Conservation (phyloP, 352 stramenopile species). For the Globisporangium orthogonon region DNA sequence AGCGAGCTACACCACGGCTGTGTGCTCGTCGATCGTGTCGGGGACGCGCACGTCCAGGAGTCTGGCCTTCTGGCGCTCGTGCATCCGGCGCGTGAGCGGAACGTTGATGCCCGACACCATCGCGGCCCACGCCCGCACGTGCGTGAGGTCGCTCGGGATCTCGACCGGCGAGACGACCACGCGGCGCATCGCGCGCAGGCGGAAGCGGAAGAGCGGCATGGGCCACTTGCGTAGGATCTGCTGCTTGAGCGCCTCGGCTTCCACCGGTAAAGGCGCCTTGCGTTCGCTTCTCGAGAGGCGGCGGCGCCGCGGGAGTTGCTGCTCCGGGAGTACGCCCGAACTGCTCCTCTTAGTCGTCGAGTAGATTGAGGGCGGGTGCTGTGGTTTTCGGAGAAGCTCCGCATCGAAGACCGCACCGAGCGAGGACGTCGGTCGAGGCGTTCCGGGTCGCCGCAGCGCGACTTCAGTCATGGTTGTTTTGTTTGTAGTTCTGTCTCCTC, state of each 20-base stretch:
- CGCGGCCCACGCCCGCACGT: constrained; percentile 25
- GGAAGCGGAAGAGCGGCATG: constrained; percentile 26
- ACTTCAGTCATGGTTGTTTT: neutral
- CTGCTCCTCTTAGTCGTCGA: neutral
- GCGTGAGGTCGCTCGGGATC: constrained; percentile 27
- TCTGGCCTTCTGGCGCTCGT: constrained; percentile 21
- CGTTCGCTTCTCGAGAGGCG: neutral
- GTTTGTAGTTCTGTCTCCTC: neutral
- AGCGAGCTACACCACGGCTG: neutral
- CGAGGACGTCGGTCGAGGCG: neutral
- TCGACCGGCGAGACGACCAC: constrained; percentile 37
- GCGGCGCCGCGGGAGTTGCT: neutral
- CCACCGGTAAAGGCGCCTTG: constrained; percentile 1
- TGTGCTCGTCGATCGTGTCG: constrained; percentile 27
- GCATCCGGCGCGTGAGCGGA: constrained; percentile 45
- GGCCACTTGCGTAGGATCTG: constrained; percentile 14
- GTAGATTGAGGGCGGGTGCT: neutral
- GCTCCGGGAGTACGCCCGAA: neutral
- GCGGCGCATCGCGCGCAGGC: constrained; percentile 24
- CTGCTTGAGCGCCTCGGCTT: constrained; percentile 14
- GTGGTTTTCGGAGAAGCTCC: neutral
- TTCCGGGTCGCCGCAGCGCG: neutral
- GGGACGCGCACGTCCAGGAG: constrained; percentile 30
- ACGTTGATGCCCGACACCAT: constrained; percentile 44
- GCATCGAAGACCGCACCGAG: neutral